Evolutionary conservation across 169 alveolate species (phyloP), one percentile per base, ranked within the genome.

Genomic region (Eimeria tenella): DNA sequence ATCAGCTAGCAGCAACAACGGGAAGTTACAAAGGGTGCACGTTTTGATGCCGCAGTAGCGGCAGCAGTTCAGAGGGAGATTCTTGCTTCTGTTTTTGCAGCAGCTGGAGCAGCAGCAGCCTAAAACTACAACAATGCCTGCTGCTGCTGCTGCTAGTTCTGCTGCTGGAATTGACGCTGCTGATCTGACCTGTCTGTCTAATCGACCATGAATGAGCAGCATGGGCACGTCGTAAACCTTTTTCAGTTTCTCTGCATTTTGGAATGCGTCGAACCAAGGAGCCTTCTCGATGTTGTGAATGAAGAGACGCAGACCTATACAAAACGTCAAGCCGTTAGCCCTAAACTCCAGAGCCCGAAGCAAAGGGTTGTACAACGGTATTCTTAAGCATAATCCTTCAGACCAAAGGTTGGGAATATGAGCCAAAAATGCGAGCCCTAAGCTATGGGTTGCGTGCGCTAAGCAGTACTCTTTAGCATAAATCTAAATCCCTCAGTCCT

Each of bases 191-290:
- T 75, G 94, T 52, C 90, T 25, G 42, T 84, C 93, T 73, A 90
- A 49, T 60, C 74, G 31, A 31, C 93, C 84, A 13, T 73, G 93
- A 4, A 63, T 93, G n/a, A 93, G 90, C 52, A 62, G 90, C 50
- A 65, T 70, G 0, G 88, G 79, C 17, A 65, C 62, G 60, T 58
- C 70, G 55, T 92, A 17, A 49, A 70, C 94, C 70, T 94, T 62
- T 86, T 31, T 50, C 56, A 97, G 95, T 58, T 90, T 94, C 79
- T 97, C 97, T 31, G 83, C 94, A 79, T 97, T 97, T 83, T 86
- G 90, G 86, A 96, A 97, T 7, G 96, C 97, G 94, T 97, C 98
- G 56, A 97, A 95, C 96, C 97, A 82, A 50, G 97, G 98, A 8
- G 96, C 17, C 79, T 93, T 65, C 60, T 90, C 84, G 79, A 95